A percentile compares a stretch with the other conserved stretches of the same genome.
phyloP scores from a whole-genome alignment of 2,329 filamentous ascomycete species.

The Knoxdaviesia proteae region DNA sequence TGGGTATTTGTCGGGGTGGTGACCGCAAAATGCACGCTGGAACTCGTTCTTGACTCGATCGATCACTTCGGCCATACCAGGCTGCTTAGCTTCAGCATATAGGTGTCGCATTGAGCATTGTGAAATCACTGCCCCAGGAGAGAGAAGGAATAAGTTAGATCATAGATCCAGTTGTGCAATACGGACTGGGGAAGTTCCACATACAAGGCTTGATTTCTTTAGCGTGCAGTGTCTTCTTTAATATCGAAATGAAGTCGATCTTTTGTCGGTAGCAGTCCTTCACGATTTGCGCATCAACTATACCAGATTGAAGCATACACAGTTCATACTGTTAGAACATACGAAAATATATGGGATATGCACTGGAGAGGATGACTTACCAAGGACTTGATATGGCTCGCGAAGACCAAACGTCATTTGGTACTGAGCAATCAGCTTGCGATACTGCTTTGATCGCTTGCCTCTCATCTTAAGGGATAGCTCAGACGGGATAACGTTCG shows the following conservation, averaged over 20 bases:
- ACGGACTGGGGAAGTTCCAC: constrained; percentile 10
- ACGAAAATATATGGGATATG: not conserved
- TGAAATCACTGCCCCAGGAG: constrained; percentile 41
- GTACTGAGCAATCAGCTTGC: constrained; percentile 87
- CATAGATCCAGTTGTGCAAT: constrained; percentile 6
- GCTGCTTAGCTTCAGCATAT: constrained; percentile 39
- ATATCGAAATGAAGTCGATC: constrained; percentile 62
- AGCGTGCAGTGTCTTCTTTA: constrained; percentile 71
- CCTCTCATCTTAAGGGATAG: constrained; percentile 19
- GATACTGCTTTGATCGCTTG: constrained; percentile 32
- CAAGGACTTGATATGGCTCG: constrained; percentile 78
- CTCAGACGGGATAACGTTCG: constrained; percentile 2
- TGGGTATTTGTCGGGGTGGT: constrained; percentile 51
- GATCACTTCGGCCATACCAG: constrained; percentile 38
- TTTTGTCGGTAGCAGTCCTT: constrained; percentile 65
- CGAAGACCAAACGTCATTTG: constrained; percentile 74
- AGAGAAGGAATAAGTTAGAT: constrained; percentile 3
- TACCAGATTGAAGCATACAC: not conserved
- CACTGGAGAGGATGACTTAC: constrained; percentile 17
- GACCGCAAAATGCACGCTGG: constrained; percentile 59
- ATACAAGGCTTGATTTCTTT: constrained; percentile 55
- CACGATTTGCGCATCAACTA: constrained; percentile 70
- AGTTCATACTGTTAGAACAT: not conserved
- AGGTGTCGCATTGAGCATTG: constrained; percentile 66
- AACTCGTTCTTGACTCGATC: constrained; percentile 48